Base-by-base conservation (phyloP, 202 grass and related monocot species). In the Carex sylvatica region DNA sequence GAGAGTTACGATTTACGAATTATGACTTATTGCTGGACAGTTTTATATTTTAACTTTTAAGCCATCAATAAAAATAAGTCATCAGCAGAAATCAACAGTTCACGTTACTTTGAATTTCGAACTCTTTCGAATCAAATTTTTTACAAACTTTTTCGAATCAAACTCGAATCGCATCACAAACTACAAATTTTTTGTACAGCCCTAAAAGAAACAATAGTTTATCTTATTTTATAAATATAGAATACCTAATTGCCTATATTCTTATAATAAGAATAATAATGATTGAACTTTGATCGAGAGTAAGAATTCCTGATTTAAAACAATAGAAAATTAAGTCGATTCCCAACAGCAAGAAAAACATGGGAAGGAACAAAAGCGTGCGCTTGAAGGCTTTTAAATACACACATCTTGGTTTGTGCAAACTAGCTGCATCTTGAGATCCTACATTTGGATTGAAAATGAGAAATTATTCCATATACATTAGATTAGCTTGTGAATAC, bases 341-440 rank as follows among this genome's bases (percentile, higher is more conserved):
- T 75, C 51, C 72, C 13, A n/a, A 55, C 49, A 31, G 24, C 72
- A 75, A 55, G 14, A 75, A 55, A 24, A 75, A 75, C 49, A 33
- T 75, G 47, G 72, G 72, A 75, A 75, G 72, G 24, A 55, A 56
- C 72, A 56, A 55, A 75, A 75, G 49, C 72, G 24, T 75, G 72
- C 72, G 51, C 72, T 55, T 53, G 26, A 75, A 75, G 72, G 24
- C 51, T 75, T 74, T 75, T 33, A 55, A 54, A 75, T 54, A n/a
- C 46, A 54, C 47, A 74, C 23, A 75, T 31, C 26, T 80, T 80
- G 77, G 55, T 80, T 40, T 9, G 42, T 62, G 76, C 58, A 80
- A 58, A 23, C 16, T 75, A 74, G 30, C 35, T 46, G 13, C 53
- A 61, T 61, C 60, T 80, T 80, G 79, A 68, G 63, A 82, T 82